Conservation (phyloP, 169 alveolate genomes). For the Blepharisma undulans region DNA sequence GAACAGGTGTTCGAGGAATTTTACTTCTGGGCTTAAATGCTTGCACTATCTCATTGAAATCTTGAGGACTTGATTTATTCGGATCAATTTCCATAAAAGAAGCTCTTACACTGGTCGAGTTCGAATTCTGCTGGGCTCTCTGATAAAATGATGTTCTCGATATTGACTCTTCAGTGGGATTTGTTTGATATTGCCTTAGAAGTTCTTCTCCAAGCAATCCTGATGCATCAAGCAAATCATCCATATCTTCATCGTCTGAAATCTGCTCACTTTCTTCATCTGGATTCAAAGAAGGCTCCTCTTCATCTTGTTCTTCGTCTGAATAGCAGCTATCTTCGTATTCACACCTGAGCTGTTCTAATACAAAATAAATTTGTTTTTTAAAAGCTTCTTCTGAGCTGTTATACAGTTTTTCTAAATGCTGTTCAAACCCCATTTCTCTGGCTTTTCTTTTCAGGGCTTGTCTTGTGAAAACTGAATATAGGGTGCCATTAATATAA, state of each 20-base stretch:
- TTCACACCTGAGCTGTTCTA: constrained; percentile 58
- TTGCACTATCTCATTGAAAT: background rate
- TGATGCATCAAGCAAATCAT: constrained; percentile 65
- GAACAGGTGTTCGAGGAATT: constrained; percentile 13
- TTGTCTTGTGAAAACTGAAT: constrained; percentile 55
- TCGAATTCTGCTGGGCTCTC: background rate
- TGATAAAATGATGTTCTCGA: background rate
- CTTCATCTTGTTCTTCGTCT: constrained; percentile 57
- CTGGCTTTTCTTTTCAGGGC: constrained; percentile 54
- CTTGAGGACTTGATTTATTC: background rate
- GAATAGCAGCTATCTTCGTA: constrained; percentile 57
- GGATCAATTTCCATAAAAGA: background rate
- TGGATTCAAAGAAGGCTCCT: constrained; percentile 40
- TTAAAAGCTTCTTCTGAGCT: constrained; percentile 50
- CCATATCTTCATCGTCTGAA: constrained; percentile 72
- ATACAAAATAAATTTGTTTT: constrained; percentile 52
- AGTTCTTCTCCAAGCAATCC: constrained; percentile 71
- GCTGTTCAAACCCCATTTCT: constrained; percentile 46
- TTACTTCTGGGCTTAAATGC: background rate
- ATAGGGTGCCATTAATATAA: constrained; percentile 62
- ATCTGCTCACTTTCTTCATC: constrained; percentile 46
- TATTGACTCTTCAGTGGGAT: background rate
- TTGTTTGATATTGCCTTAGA: constrained; percentile 28
- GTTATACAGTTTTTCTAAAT: constrained; percentile 35
- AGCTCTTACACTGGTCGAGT: background rate